These are phyloP conservation scores for Diospyros kaki DNA, from an alignment of 148 eudicot species.

Conservation along the genomic window DNA sequence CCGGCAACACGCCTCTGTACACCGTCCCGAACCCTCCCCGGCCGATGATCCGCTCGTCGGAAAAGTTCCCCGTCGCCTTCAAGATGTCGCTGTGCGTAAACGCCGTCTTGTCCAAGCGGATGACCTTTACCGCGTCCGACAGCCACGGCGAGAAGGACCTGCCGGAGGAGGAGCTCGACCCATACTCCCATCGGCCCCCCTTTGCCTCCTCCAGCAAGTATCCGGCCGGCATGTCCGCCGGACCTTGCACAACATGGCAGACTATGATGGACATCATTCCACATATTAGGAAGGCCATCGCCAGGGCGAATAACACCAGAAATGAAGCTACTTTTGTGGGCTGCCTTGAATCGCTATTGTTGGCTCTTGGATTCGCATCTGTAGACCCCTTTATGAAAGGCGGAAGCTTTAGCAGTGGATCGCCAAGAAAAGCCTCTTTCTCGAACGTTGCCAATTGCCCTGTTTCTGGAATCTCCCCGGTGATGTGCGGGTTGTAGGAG, in stretches of 20 bases:
- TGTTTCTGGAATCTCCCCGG: conserved; percentile 66
- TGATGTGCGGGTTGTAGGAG: conserved; percentile 64
- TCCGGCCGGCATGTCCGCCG: conserved; percentile 24
- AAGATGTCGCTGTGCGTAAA: conserved; percentile 78
- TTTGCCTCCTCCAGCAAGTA: conserved; percentile 36
- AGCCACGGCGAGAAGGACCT: conserved; percentile 53
- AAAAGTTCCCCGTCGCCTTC: conserved; percentile 69
- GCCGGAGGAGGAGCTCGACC: conserved; percentile 33
- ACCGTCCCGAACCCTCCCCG: conserved; percentile 87
- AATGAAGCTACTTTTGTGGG: conserved; percentile 26
- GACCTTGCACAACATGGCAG: conserved; percentile 28
- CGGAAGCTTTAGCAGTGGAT: conserved; percentile 60
- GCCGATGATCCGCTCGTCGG: conserved; percentile 66
- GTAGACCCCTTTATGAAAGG: conserved; percentile 41
- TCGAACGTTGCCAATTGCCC: conserved; percentile 87
- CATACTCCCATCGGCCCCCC: conserved; percentile 15
- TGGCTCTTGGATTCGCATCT: conserved; percentile 7
- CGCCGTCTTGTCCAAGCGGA: conserved; percentile 59
- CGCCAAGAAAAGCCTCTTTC: conserved; percentile 58
- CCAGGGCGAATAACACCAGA: conserved; percentile 38
- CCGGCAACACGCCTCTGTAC: conserved; percentile 67
- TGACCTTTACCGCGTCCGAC: conserved; percentile 55
- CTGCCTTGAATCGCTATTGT: conserved; percentile 4
- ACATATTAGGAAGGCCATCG: conserved; percentile 44
- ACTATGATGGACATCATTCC: conserved; percentile 45